Evolutionary conservation across 1,284 basidiomycete species (phyloP), one percentile per base, ranked within the genome.

Genomic region (Apiotrichum sp.): DNA sequence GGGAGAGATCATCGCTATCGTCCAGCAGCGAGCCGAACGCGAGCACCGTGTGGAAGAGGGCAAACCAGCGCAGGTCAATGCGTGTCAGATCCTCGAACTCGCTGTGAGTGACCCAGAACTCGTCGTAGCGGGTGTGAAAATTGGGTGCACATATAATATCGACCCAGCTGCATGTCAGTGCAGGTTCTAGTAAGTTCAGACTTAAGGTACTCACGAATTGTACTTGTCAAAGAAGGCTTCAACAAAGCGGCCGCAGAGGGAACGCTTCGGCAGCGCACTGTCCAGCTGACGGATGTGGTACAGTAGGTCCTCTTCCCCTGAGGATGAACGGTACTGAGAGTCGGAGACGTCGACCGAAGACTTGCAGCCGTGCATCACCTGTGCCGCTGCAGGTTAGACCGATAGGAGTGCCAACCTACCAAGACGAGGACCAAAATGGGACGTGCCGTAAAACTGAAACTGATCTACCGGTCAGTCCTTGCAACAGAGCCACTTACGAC

Each of bases 11-110:
- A 9, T 43, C 43, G 9, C 53, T 47, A 16, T 57, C 58, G 14
- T 64, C 64, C 8, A 71, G 62, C 14, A 71, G 43, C 7, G 63
- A 61, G 1, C 69, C 69, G 22, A 68, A 69, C 2, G 68, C 66
- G 1, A 69, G 54, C 7, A 69, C 57, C 29, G 65, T 65, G 42
- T 66, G 61, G 29, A 71, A 51, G n/a, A 71, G 61, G 1, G 65
- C 62, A 9, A 71, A 53, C 56, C 65, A 64, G 9, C 68, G 63
- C 32, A 69, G 56, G 38, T 71, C 69, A 46, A 67, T 60, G 9
- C 59, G 43, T 6, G 56, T 51, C n/a, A 65, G 57, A 41, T 59
- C 64, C 39, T 67, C 61, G 22, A 57, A 61, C 36, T 65, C 62
- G 57, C 58, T 56, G 8, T 57, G 56, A 14, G 53, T 50, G 2